Evolutionary conservation across 139 green algal genomes (phyloP), one percentile per base, ranked within the genome.

Genomic region (Chlamydomonas asymmetrica): DNA sequence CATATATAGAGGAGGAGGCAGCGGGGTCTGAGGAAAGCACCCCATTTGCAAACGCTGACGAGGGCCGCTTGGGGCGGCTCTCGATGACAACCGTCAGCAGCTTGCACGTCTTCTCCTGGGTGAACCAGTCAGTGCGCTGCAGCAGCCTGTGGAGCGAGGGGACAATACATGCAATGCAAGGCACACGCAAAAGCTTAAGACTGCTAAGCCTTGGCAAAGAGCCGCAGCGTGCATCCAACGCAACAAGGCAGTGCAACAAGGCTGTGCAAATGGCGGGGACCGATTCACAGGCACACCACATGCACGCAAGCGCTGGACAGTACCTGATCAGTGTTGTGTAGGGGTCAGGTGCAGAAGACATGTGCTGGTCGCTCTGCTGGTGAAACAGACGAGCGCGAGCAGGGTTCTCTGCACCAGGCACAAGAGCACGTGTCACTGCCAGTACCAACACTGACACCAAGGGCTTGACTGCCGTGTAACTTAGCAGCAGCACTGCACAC

Each of bases 101-200:
- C 48, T 80, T 79, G 74, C 81, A 86, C 29, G 92, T 88, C 78
- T 94, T 97, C 40, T 95, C 90, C 80, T 97, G 90, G 0, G 93
- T 94, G 84, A 94, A 95, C 93, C 93, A 97, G 79, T 98, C 94
- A 31, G 85, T 81, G 54, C 93, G 88, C 80, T 93, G 87, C 68
- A 98, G 88, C 66, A 97, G 85, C 67, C 90, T 89, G 67, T 62
- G 35, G 5, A 40, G 41, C n/a, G n/a, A n/a, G n/a, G n/a, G n/a
- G n/a, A n/a, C n/a, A n/a, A n/a, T n/a, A n/a, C n/a, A n/a, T n/a
- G n/a, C n/a, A 38, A n/a, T 56, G 39, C 20, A 35, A 6, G 27
- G 13, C n/a, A n/a, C n/a, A n/a, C n/a, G n/a, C n/a, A n/a, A n/a
- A n/a, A n/a, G n/a, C n/a, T n/a, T n/a, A n/a, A n/a, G n/a, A n/a